A percentile compares a stretch with the other conserved stretches of the same genome.
phyloP scores from a whole-genome alignment of 2,329 filamentous ascomycete genomes.

The Hirsutella rhossiliensis region DNA sequence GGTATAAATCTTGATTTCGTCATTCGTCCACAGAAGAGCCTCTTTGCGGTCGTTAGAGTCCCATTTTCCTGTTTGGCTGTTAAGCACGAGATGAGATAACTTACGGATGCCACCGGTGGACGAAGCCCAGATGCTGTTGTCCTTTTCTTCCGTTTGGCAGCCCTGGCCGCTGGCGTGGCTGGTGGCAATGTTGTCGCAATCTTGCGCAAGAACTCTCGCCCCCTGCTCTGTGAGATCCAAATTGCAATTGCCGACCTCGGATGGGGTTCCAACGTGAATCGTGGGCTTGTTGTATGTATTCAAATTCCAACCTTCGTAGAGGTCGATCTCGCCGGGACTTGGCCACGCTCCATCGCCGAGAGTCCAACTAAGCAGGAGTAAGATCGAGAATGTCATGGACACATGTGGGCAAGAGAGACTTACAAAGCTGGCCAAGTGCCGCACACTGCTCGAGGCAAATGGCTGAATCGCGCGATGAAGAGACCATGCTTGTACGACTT shows the following conservation, averaged over 20 bases:
- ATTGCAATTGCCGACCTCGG: background rate
- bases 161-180: background rate
- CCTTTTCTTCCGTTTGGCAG: background rate
- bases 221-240: background rate
- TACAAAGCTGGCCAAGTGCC: slow-evolving; percentile 60
- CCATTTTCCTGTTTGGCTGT: background rate
- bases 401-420: slow-evolving; percentile 5
- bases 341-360: slow-evolving; percentile 40
- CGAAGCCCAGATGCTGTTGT: slow-evolving; percentile 1
- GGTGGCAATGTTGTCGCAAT: slow-evolving; percentile 1
- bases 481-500: slow-evolving; percentile 50
- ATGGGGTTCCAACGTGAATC: slow-evolving; percentile 24
- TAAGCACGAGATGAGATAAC: background rate
- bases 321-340: slow-evolving; percentile 47
- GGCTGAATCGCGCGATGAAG: slow-evolving; percentile 37
- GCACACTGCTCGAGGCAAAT: slow-evolving; percentile 50
- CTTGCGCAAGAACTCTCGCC: background rate
- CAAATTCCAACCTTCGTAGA: slow-evolving; percentile 52
- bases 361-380: slow-evolving; percentile 23
- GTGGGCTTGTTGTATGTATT: slow-evolving; percentile 40
- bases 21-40: slow-evolving; percentile 24
- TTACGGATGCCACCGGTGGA: slow-evolving; percentile 1
- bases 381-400: background rate
- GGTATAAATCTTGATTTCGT: slow-evolving; percentile 24
- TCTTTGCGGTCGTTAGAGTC: slow-evolving; percentile 8